These are phyloP conservation scores for Jamesozyma gamospora DNA, from an alignment of 805 yeast species.

Conservation along the genomic window DNA sequence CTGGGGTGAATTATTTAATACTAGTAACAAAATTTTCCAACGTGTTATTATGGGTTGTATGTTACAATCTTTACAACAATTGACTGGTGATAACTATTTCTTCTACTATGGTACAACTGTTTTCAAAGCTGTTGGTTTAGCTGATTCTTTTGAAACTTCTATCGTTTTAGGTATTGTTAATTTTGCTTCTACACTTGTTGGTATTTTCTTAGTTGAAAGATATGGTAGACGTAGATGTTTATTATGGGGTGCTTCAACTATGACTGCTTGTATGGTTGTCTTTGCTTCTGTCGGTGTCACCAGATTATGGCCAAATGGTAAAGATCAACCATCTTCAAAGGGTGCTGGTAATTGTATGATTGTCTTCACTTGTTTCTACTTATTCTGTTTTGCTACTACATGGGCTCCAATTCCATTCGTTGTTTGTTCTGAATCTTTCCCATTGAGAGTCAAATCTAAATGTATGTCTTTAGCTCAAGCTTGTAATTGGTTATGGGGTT, in stretches of 20 bases:
- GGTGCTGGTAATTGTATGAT: conserved; percentile 2
- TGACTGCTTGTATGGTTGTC: conserved; percentile 1
- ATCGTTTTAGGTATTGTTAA: conserved; percentile 1
- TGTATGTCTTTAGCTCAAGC: conserved; percentile 48
- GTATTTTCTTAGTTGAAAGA: conserved; percentile 1
- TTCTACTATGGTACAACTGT: conserved; percentile 29
- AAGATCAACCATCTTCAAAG: neutral
- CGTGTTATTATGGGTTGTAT: conserved; percentile 2
- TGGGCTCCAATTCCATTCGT: conserved; percentile 23
- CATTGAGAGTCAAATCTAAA: conserved; percentile 56
- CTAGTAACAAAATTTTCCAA: conserved; percentile 1
- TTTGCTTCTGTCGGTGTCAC: conserved; percentile 1
- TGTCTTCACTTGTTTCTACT: conserved; percentile 1
- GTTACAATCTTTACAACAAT: conserved; percentile 2
- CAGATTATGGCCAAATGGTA: conserved; percentile 1
- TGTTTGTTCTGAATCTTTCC: conserved; percentile 59
- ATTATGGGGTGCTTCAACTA: conserved; percentile 1
- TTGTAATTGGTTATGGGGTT: conserved; percentile 52
- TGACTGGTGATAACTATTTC: conserved; percentile 1
- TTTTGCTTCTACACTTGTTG: neutral
- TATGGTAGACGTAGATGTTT: conserved; percentile 1
- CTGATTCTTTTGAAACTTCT: conserved; percentile 1
- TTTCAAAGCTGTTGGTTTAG: conserved; percentile 46
- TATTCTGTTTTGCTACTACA: conserved; percentile 1
- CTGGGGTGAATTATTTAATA: conserved; percentile 1